Evolutionary conservation across 139 green algal species (phyloP).

Genomic region (Chlamydomonas asymmetrica): DNA sequence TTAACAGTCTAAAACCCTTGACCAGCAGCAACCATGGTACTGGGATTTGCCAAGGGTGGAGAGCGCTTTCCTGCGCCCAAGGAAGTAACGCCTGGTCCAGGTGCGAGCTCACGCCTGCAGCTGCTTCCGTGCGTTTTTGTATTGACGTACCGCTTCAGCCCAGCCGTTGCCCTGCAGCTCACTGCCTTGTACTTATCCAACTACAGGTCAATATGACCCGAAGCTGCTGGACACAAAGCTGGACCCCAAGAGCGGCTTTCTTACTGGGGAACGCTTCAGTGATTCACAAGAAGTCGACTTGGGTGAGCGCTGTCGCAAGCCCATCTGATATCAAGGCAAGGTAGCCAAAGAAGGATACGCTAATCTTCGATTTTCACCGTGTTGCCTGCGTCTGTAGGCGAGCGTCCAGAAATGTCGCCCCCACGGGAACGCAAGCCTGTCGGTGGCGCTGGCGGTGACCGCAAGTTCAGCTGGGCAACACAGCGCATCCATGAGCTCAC

Average conservation of each 20-base stretch:
- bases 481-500: conserved; percentile 61
- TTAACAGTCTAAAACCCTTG: too few species aligned
- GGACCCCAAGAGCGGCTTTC: conserved; percentile 46
- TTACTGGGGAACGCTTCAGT: conserved; percentile 43
- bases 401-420: conserved; percentile 39
- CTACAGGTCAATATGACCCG: conserved; percentile 52
- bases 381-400: background rate
- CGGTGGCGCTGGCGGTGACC: conserved; percentile 13
- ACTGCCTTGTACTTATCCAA: background rate
- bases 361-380: too few species aligned
- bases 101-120: background rate
- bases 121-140: background rate
- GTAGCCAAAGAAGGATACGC: too few species aligned
- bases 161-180: background rate
- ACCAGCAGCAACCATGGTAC: conserved; percentile 19
- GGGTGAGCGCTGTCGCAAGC: background rate
- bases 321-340: background rate
- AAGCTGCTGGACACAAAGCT: conserved; percentile 39
- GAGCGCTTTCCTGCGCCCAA: conserved; percentile 18
- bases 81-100: conserved; percentile 29
- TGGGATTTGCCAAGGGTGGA: conserved; percentile 16
- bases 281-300: conserved; percentile 9
- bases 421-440: conserved; percentile 40
- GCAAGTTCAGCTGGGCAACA: conserved; percentile 61
- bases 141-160: background rate